Base-by-base conservation (phyloP, 768 basidiomycete genomes). In the Leccinum subgranulosum region DNA sequence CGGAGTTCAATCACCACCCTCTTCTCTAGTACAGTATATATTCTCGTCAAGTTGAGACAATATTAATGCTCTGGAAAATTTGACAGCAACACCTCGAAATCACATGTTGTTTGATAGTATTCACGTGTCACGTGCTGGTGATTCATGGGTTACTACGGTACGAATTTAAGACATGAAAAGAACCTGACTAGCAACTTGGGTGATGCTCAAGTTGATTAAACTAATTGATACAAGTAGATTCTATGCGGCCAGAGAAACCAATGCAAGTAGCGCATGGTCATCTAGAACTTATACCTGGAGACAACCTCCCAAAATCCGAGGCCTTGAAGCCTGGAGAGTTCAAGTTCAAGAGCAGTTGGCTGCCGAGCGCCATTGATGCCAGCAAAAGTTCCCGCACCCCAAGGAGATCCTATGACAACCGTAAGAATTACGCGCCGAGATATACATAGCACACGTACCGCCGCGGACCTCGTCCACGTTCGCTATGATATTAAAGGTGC, bases 351-450 rank as follows among this genome's bases (percentile, higher is more conserved):
- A 5, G 66, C 54, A 9, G 73, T 67, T 2, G 85, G 83, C 59
- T 76, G 68, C 57, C 85, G 82, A 6, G 70, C 63, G 4, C 83
- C 84, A 53, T 76, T 71, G 3, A 64, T 36, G 1, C 72, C 78
- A 31, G 84, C 78, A 60, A 80, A 79, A 11, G 86, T 86, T 23
- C 86, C 87, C 23, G 90, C 87, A 45, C 90, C 91, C 82, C 84
- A 92, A 21, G 90, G 83, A 15, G 87, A 87, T 14, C 87, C 87
- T 86, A 60, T 31, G 6, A 3, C 39, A n/a, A 17, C 9, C 4
- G 28, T 61, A 10, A 51, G 46, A 9, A n/a, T 12, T 11, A 43
- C 11, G 41, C 11, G 41, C 11, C 19, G 41, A 43, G 19, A 21
- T 43, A 43, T 43, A 43, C 41, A 34, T 9, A 2, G 25, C 11